Conservation (phyloP, 2,329 filamentous ascomycete species). For the Talaromyces funiculosus region DNA sequence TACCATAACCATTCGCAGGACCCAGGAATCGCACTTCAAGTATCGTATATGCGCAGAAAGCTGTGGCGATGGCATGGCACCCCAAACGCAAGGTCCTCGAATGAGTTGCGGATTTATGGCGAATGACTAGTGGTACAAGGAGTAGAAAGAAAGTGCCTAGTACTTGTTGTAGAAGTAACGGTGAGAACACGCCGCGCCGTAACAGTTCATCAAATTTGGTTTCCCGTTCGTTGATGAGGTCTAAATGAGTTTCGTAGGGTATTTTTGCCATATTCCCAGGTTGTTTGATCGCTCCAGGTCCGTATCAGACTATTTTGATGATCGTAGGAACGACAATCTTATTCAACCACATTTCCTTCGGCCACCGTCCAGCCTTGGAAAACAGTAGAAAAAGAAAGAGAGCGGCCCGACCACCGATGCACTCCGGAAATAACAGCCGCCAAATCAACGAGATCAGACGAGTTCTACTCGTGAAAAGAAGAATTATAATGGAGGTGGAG, state of each 20-base stretch:
- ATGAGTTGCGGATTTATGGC: constrained; percentile 34
- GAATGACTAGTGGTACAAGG: constrained; percentile 48
- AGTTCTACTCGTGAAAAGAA: not conserved
- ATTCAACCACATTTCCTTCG: not conserved
- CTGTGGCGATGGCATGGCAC: constrained; percentile 41
- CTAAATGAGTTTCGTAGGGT: constrained; percentile 23
- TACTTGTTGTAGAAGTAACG: constrained; percentile 34
- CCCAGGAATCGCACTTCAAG: constrained; percentile 43
- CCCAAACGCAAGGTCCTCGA: constrained; percentile 38
- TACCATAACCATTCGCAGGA: constrained; percentile 49
- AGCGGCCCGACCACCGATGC: no score
- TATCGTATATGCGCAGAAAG: constrained; percentile 41
- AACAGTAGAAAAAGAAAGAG: not conserved
- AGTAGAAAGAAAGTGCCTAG: constrained; percentile 29
- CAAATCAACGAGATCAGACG: not conserved
- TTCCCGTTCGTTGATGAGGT: constrained; percentile 22
- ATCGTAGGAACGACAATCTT: not conserved
- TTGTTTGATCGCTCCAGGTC: not conserved
- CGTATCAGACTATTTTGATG: not conserved
- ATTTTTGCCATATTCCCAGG: constrained; percentile 22
- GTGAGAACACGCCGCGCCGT: constrained; percentile 25
- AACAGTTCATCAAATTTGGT: constrained; percentile 22
- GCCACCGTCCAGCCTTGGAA: not conserved
- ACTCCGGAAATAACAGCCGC: not conserved
- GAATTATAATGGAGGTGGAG: not conserved